Evolutionary conservation across 345 rosid genomes (phyloP).

Genomic region (Pistacia integerrima): DNA sequence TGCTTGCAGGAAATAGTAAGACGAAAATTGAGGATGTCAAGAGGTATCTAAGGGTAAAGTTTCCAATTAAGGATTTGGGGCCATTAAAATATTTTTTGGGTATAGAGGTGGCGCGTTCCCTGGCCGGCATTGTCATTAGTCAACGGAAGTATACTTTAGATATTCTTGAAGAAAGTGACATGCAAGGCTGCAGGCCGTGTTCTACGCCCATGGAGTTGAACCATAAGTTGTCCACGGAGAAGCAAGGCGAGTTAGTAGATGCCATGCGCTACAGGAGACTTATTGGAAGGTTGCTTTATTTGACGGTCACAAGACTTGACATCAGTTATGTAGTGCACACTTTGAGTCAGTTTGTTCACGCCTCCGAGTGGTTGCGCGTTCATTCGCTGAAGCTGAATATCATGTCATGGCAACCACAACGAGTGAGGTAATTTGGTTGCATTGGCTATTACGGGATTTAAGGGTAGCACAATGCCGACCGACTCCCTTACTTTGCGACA

Average conservation of each 20-base stretch:
- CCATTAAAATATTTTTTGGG: conserved; percentile 3
- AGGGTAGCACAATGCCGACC: not conserved
- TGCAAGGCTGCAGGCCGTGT: no score
- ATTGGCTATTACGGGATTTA: not conserved
- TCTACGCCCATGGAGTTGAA: no score
- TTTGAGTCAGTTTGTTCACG: conserved; percentile 7
- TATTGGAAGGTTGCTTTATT: conserved; percentile 7
- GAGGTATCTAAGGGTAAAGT: no score
- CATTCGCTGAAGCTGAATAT: not conserved
- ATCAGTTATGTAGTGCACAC: not conserved
- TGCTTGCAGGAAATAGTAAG: not conserved
- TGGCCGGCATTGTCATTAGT: not conserved
- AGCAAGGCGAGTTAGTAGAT: no score
- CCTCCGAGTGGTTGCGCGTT: not conserved
- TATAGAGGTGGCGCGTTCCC: not conserved
- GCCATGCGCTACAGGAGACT: not conserved
- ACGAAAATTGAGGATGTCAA: no score
- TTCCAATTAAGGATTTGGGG: conserved; percentile 10
- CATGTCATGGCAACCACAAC: not conserved
- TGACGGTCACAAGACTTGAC: conserved; percentile 18
- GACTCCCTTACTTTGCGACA: not conserved
- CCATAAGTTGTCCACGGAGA: no score
- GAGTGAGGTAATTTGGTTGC: not conserved
- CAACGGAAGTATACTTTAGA: no score
- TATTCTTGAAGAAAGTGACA: no score